Conservation (phyloP, 306 rosid species). For the Vicia faba region DNA sequence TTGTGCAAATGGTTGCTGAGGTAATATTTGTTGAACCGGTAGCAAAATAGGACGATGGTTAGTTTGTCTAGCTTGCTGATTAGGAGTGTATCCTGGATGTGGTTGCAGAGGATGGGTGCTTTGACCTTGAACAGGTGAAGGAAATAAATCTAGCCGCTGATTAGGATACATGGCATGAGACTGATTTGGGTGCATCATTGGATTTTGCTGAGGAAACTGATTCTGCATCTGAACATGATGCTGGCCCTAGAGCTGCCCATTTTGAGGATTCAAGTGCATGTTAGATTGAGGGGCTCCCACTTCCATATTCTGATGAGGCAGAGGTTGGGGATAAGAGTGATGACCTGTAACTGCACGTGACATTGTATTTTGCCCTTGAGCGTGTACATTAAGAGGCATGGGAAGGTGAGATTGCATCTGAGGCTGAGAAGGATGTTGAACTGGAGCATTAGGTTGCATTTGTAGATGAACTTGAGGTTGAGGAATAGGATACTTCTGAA, state of each 20-base stretch:
- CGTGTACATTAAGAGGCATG: constrained; percentile 50
- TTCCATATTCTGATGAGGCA: constrained; percentile 60
- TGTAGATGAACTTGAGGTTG: constrained; percentile 67
- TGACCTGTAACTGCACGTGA: constrained; percentile 67
- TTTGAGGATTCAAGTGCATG: constrained; percentile 54
- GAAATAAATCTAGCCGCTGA: constrained; percentile 62
- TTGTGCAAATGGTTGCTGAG: constrained; percentile 59
- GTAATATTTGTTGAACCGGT: constrained; percentile 56
- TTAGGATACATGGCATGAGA: constrained; percentile 60
- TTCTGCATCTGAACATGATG: constrained; percentile 57
- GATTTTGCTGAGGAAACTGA: constrained; percentile 68
- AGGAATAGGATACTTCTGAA: constrained; percentile 57
- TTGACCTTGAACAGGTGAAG: constrained; percentile 68
- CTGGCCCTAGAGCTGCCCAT: constrained; percentile 54
- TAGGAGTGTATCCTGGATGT: constrained; percentile 50
- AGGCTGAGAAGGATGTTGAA: constrained; percentile 53
- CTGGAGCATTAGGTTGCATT: constrained; percentile 53
- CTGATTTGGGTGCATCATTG: constrained; percentile 59
- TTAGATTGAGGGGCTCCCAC: constrained; percentile 59
- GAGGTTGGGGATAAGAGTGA: constrained; percentile 70
- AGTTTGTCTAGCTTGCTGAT: constrained; percentile 66
- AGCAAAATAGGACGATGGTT: constrained; percentile 63
- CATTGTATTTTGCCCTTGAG: constrained; percentile 61
- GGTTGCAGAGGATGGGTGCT: constrained; percentile 55
- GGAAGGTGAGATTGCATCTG: constrained; percentile 56